Evolutionary conservation across 768 basidiomycete genomes (phyloP).

Genomic region (Boletus vinaceobasis): DNA sequence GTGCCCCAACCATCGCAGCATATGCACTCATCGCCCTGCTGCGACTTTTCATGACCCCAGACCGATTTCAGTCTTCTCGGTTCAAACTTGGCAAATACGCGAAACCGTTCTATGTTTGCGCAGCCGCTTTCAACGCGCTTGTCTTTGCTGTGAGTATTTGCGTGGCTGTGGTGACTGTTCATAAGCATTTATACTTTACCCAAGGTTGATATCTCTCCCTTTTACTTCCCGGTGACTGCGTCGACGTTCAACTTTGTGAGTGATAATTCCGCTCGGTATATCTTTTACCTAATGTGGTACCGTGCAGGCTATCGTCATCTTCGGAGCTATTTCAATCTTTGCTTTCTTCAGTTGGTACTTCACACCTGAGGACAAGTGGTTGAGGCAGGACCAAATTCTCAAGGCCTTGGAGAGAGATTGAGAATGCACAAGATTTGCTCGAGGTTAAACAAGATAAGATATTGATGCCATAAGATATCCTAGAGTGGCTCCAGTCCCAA

Average conservation of each 20-base stretch:
- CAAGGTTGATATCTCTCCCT: constrained; percentile 82
- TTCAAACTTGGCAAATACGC: constrained; percentile 69
- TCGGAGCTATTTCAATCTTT: constrained; percentile 74
- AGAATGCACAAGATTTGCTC: not conserved
- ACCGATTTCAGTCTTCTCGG: constrained; percentile 67
- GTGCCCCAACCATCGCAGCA: constrained; percentile 81
- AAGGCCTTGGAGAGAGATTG: constrained; percentile 40
- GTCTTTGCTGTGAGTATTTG: constrained; percentile 62
- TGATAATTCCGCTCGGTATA: constrained; percentile 8
- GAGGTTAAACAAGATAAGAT: not conserved
- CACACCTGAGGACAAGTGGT: constrained; percentile 77
- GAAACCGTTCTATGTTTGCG: constrained; percentile 64
- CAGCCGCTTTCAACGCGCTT: constrained; percentile 69
- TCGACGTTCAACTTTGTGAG: constrained; percentile 83
- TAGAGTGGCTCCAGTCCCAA: constrained; percentile 59
- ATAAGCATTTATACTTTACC: constrained; percentile 3
- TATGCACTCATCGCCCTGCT: constrained; percentile 80
- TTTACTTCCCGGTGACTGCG: constrained; percentile 77
- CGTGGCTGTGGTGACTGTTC: not conserved
- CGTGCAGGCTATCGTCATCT: constrained; percentile 68
- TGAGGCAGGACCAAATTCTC: constrained; percentile 59
- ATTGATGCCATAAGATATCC: constrained; percentile 7
- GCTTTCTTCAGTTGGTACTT: constrained; percentile 76
- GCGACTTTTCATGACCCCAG: constrained; percentile 73
- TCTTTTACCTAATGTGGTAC: constrained; percentile 9